Base-by-base conservation (phyloP, 2,329 filamentous ascomycete genomes). In the Monosporascus sp. region DNA sequence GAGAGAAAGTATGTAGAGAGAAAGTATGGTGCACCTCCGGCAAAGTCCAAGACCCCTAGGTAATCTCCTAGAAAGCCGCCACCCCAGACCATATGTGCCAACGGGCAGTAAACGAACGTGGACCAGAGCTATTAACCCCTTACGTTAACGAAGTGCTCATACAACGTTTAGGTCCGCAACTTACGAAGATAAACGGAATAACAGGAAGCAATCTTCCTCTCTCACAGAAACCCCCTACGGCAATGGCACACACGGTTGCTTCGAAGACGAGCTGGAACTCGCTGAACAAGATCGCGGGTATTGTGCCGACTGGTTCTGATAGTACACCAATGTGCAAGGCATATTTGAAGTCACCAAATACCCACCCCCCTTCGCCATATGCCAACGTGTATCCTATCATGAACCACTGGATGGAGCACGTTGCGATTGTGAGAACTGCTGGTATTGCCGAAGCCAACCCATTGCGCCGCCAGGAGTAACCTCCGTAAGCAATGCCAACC, bases 321-420 rank as follows among this genome's bases (percentile, higher is more conserved):
- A 79, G 65, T 5, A 79, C 76, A 14, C 69, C 71, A 7, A 62
- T 59, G 55, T 79, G 77, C 48, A 78, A 74, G 1, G 69, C 67
- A 58, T 78, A 72, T 45, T 66, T 71, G 50, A 78, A 69, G 43
- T 72, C 69, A 3, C 76, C 75, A 58, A 79, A 72, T 6, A 78
- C 61, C 5, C 68, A 62, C 27, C 71, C 26, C 73, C 75, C 35
- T 77, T 72, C 24, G 14, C 74, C 72, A 57, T 79, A 79, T 1
- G 76, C 74, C 9, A 79, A 63, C 0, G 73, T 74, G 59, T 79
- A 79, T 2, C 76, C 76, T 24, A 78, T 64, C 35, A 77, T 59
- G 56, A 74, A 78, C 76, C 76, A 78, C 63, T 79, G 76, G 40
- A 78, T 71, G 1, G 74, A 73, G 56, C 76, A 79, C n/a, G 74